These are phyloP conservation scores for Microcyclospora pomicola DNA, from an alignment of 2,329 filamentous ascomycete genomes.

Conservation along the genomic window DNA sequence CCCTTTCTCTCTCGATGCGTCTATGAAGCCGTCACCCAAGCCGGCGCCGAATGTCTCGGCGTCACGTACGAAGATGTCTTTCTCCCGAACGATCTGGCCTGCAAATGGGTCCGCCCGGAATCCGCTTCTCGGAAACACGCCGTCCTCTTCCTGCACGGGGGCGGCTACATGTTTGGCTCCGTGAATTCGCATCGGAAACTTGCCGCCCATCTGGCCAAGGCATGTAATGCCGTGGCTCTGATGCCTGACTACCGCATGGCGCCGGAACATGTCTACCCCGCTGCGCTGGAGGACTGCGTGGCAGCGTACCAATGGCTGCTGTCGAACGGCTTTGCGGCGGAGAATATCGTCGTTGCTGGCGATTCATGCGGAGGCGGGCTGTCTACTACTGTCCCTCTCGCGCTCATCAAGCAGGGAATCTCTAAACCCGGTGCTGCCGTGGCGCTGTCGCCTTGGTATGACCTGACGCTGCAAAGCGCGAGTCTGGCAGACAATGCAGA, in stretches of 20 bases:
- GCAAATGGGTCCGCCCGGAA: conserved; percentile 10
- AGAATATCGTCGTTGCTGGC: conserved; percentile 13
- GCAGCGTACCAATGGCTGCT: conserved; percentile 42
- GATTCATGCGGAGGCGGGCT: conserved; percentile 17
- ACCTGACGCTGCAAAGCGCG: conserved; percentile 7
- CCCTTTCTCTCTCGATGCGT: conserved; percentile 8
- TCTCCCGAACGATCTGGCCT: conserved; percentile 5
- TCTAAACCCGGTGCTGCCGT: conserved; percentile 11
- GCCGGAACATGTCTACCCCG: conserved; percentile 44
- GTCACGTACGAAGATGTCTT: conserved; percentile 11
- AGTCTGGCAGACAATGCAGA: conserved; percentile 9
- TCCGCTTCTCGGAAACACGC: conserved; percentile 11
- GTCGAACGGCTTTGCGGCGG: conserved; percentile 26
- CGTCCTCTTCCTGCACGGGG: conserved; percentile 15
- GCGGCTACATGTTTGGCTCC: conserved; percentile 15
- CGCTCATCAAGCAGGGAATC: conserved; percentile 8
- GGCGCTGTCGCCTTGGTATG: conserved; percentile 15
- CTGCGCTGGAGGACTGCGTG: conserved; percentile 40
- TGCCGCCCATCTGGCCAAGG: conserved; percentile 28
- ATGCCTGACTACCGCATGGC: conserved; percentile 46
- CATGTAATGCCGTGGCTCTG: conserved; percentile 35
- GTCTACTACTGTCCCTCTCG: conserved; percentile 12
- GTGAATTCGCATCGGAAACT: conserved; percentile 14
- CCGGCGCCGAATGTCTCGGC: conserved; percentile 11
- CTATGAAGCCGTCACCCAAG: conserved; percentile 14